Evolutionary conservation across 805 yeast genomes (phyloP).

Genomic region (Candida sonorensis): DNA sequence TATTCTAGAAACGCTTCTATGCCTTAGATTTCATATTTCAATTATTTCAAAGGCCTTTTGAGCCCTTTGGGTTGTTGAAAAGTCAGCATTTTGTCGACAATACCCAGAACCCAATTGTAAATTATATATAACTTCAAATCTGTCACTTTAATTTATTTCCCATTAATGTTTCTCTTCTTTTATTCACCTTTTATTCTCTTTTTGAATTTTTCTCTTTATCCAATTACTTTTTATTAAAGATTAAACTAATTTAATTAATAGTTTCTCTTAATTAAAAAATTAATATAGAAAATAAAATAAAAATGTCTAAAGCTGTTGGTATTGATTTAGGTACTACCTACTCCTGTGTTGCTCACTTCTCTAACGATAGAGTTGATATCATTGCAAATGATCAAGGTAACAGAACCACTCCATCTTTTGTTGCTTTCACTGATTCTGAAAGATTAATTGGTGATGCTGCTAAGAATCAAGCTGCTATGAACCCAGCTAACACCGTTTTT

Average conservation of each 20-base stretch:
- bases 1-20: no score
- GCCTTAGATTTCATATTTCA: no score
- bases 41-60: no score
- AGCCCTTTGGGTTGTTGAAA: no score
- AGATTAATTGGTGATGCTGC: slow-evolving; percentile 86
- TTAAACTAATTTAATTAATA: no score
- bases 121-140: background rate
- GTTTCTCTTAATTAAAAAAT: background rate
- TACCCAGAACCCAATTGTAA: no score
- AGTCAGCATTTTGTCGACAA: no score
- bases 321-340: slow-evolving; percentile 84
- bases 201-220: background rate
- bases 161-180: background rate
- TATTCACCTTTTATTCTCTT: background rate
- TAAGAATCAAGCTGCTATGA: slow-evolving; percentile 67
- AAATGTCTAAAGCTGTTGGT: slow-evolving; percentile 45
- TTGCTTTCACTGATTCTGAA: slow-evolving; percentile 89
- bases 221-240: no score
- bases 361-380: slow-evolving; percentile 87
- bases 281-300: slow-evolving; percentile 1
- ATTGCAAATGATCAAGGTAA: slow-evolving; percentile 98
- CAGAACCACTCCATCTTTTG: slow-evolving; percentile 95
- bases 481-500: slow-evolving; percentile 71
- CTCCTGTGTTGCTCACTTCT: slow-evolving; percentile 92
- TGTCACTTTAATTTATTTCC: no score